A percentile compares a stretch with the other conserved stretches of the same genome.
phyloP scores from a whole-genome alignment of 2,329 filamentous ascomycete species.

The Periconia sp. region DNA sequence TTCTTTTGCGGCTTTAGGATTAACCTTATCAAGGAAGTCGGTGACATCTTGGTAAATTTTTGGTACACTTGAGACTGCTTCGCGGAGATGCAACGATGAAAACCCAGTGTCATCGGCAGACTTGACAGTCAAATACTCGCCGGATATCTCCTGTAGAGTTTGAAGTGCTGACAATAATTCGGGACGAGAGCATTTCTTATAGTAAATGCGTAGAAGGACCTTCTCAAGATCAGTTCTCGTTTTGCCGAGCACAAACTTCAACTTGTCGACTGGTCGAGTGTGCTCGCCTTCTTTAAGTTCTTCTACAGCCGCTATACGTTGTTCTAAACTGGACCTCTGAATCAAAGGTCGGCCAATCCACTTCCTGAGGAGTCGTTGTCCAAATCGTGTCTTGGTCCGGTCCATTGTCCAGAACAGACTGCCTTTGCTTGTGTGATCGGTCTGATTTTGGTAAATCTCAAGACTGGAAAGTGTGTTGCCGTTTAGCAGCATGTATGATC shows the following conservation, averaged over 20 bases:
- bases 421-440: slow-evolving; percentile 81
- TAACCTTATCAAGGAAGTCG: slow-evolving; percentile 82
- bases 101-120: slow-evolving; percentile 73
- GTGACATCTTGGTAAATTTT: slow-evolving; percentile 75
- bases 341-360: slow-evolving; percentile 94
- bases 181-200: slow-evolving; percentile 90
- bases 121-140: slow-evolving; percentile 74
- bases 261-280: slow-evolving; percentile 71
- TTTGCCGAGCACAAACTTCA: slow-evolving; percentile 73
- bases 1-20: slow-evolving; percentile 77
- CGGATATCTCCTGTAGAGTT: slow-evolving; percentile 79
- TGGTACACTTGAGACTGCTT: slow-evolving; percentile 77
- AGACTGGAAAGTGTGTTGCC: slow-evolving; percentile 93
- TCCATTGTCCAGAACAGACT: slow-evolving; percentile 96
- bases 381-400: slow-evolving; percentile 88
- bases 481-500: slow-evolving; percentile 94
- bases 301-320: slow-evolving; percentile 82
- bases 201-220: slow-evolving; percentile 93
- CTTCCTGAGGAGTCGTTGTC: slow-evolving; percentile 84
- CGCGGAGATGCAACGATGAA: slow-evolving; percentile 69
- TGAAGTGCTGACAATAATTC: slow-evolving; percentile 87
- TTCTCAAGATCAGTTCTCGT: slow-evolving; percentile 87
- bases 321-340: slow-evolving; percentile 74
- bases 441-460: slow-evolving; percentile 95
- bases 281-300: slow-evolving; percentile 77